phyloP scores from a whole-genome alignment of 306 rosid species.

The Erythrophleum fordii region DNA sequence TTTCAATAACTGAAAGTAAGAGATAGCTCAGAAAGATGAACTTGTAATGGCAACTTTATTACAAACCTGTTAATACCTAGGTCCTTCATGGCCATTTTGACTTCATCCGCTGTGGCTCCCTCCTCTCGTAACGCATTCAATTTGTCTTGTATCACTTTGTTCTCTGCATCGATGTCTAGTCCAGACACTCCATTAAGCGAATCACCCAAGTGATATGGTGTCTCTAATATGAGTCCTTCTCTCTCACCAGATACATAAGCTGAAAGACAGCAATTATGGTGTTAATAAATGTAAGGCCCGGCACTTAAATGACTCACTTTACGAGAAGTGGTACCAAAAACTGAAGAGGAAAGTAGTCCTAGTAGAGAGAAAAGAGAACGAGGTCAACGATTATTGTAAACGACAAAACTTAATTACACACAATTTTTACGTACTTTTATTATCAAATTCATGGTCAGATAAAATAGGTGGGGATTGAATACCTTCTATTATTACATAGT shows the following conservation, averaged over 20 bases:
- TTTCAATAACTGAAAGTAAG: not conserved
- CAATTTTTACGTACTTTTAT: not conserved
- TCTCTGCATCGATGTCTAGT: conserved; percentile 61
- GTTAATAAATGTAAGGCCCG: not conserved
- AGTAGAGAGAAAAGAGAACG: not conserved
- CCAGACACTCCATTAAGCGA: conserved; percentile 72
- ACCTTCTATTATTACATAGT: not conserved
- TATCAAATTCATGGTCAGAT: no score
- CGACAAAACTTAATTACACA: not conserved
- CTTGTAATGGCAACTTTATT: not conserved
- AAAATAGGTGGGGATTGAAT: no score
- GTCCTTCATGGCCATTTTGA: conserved; percentile 66
- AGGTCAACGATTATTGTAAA: not conserved
- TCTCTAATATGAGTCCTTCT: conserved; percentile 71
- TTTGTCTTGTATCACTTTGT: conserved; percentile 43
- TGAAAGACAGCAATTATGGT: conserved; percentile 30
- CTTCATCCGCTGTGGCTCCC: conserved; percentile 50
- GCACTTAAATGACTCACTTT: not conserved
- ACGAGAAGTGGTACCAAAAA: not conserved
- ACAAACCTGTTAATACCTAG: conserved; percentile 72
- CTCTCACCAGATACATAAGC: conserved; percentile 89
- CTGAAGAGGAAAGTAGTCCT: not conserved
- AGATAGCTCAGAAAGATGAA: not conserved
- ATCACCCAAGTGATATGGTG: conserved; percentile 61
- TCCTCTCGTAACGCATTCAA: conserved; percentile 44